phyloP scores from a whole-genome alignment of 352 stramenopile species.

The Phytophthora sp. region DNA sequence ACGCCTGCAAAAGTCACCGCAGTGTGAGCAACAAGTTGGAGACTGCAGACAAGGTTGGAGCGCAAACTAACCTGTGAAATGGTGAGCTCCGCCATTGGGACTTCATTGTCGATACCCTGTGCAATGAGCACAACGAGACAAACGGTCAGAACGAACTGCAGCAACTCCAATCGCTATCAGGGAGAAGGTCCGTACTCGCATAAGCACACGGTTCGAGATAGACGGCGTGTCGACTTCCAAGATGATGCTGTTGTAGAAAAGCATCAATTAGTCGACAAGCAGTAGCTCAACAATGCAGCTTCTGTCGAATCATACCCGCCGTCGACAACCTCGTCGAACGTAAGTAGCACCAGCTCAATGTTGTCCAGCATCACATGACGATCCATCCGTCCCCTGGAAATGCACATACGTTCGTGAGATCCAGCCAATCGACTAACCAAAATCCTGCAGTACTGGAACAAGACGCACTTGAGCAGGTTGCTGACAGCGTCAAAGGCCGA shows the following conservation, averaged over 20 bases:
- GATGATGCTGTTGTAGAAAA: conserved; percentile 90
- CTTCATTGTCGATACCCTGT: conserved; percentile 89
- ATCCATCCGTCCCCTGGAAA: conserved; percentile 78
- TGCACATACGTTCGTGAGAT: conserved; percentile 5
- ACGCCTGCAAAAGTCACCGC: conserved; percentile 50
- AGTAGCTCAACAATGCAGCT: background rate
- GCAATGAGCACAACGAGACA: conserved; percentile 11
- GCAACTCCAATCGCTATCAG: background rate
- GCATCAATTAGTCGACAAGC: background rate
- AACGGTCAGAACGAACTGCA: background rate
- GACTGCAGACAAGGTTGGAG: background rate
- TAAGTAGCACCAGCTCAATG: conserved; percentile 90
- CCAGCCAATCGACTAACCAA: background rate
- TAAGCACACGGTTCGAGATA: conserved; percentile 91
- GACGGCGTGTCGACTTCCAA: conserved; percentile 89
- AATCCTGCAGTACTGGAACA: background rate
- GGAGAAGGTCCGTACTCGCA: conserved; percentile 69
- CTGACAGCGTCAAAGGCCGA: conserved; percentile 86
- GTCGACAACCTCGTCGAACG: conserved; percentile 92
- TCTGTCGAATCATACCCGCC: conserved; percentile 60
- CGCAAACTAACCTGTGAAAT: conserved; percentile 71
- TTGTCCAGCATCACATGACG: conserved; percentile 91
- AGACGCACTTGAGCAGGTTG: conserved; percentile 84
- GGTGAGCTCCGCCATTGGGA: conserved; percentile 85
- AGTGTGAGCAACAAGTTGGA: conserved; percentile 5